A percentile compares a stretch with the other conserved stretches of the same genome.
Evolutionary conservation across 2,329 filamentous ascomycete genomes (phyloP).

Genomic region (Pseudogymnoascus sp.): DNA sequence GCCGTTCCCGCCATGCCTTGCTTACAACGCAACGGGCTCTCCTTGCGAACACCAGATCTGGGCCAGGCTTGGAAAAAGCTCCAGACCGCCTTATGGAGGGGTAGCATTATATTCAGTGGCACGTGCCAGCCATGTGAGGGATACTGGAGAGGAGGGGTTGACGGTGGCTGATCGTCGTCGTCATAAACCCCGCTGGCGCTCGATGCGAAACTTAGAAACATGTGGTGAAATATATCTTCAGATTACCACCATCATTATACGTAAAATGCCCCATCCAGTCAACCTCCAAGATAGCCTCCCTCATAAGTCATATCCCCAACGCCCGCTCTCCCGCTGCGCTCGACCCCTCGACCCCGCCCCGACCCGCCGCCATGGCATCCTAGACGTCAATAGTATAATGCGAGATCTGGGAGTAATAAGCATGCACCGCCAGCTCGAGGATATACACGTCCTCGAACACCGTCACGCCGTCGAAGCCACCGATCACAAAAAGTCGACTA

Average conservation of each 20-base stretch:
- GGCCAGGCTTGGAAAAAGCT: background rate
- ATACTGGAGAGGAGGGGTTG: background rate
- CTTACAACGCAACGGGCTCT: background rate
- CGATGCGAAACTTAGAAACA: background rate
- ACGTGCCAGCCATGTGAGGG: background rate
- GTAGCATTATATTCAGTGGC: background rate
- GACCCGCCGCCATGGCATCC: background rate
- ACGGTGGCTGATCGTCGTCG: background rate
- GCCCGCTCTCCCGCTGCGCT: background rate
- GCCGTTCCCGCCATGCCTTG: background rate
- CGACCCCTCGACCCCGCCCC: background rate
- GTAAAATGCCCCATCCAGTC: background rate
- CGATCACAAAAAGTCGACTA: constrained; percentile 56
- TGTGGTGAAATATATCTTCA: constrained; percentile 1
- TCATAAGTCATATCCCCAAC: constrained; percentile 10
- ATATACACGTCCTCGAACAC: constrained; percentile 64
- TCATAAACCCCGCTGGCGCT: background rate
- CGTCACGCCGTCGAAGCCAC: constrained; percentile 61
- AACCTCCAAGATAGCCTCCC: background rate
- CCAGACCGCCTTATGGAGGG: constrained; percentile 1
- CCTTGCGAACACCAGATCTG: background rate
- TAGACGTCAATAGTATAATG: constrained; percentile 65
- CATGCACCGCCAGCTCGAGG: constrained; percentile 62
- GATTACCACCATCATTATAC: constrained; percentile 9
- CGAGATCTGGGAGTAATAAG: constrained; percentile 68